Base-by-base conservation (phyloP, 768 basidiomycete species). In the Pleurotus cornucopiae region DNA sequence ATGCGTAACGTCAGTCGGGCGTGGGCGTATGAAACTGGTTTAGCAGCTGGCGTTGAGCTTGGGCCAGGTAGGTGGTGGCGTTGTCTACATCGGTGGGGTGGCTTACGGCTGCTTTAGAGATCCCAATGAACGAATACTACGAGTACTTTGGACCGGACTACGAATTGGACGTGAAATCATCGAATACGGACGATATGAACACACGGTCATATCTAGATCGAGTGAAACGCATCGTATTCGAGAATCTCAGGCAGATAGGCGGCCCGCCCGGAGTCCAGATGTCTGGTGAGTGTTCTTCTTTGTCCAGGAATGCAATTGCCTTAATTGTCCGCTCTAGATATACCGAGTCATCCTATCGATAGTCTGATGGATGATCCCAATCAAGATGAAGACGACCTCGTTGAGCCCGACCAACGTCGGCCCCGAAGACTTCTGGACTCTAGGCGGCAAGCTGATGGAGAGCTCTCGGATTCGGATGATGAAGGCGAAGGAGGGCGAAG, bases 61-160 rank as follows among this genome's bases (percentile, higher is more conserved):
- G 88, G 85, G 16, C 79, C 85, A 63, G 85, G 95, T 94, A 73
- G 54, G 71, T 61, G 30, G 46, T 20, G 3, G 14, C 20, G 43
- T 44, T 34, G n/a, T n/a, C 6, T 20, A 39, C 30, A 5, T 21
- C 18, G 37, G 37, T 49, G 30, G 55, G 37, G 51, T 44, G 6
- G n/a, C 37, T 38, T 39, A 18, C 20, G 48, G 25, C 6, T 57
- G 57, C 49, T 52, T 30, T 2, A 95, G 96, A 92, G 66, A 96
- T 99, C 54, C 97, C 97, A 2, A 88, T 95, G 60, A 99, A 98
- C 65, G 97, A 99, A 72, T 99, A 98, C 73, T 98, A 95, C 66
- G 96, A 98, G 67, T 98, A 98, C 71, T 98, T 98, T 69, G 97
- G 97, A 0, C 97, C 97, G 2, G 93, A 96, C 64, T 98, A 98